These are phyloP conservation scores for Acanthamoeba castellanii DNA, from an alignment of 208 protist genomes.

Conservation along the genomic window DNA sequence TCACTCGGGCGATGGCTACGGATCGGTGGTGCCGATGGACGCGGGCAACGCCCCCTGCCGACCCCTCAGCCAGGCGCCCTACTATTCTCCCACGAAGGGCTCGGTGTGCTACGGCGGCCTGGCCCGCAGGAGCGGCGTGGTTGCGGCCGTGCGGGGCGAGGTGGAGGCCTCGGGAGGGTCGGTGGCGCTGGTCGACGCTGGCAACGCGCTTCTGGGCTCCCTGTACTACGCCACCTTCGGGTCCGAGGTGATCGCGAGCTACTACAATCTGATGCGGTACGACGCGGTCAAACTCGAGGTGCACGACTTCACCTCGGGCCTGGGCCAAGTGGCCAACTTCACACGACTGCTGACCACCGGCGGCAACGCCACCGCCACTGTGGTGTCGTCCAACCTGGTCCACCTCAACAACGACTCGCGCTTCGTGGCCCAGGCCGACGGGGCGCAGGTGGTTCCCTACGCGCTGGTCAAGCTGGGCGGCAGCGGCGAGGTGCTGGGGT, in stretches of 20 bases:
- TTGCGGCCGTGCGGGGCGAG: neutral
- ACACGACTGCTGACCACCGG: neutral
- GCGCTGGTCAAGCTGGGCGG: neutral
- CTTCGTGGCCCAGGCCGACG: neutral
- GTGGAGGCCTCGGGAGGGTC: neutral
- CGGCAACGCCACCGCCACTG: neutral
- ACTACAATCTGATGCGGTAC: slow-evolving; percentile 22
- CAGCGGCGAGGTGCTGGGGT: too few species aligned
- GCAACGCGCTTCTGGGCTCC: neutral
- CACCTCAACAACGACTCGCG: slow-evolving; percentile 31
- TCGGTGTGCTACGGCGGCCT: neutral
- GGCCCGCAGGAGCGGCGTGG: neutral
- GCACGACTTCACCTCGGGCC: neutral
- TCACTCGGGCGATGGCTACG: slow-evolving; percentile 4
- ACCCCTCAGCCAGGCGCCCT: neutral
- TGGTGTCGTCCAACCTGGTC: slow-evolving; percentile 25
- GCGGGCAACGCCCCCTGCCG: neutral
- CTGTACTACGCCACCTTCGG: slow-evolving; percentile 24
- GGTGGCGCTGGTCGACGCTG: slow-evolving; percentile 32
- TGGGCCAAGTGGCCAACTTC: neutral
- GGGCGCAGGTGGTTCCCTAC: neutral
- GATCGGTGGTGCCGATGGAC: neutral
- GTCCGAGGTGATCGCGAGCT: slow-evolving; percentile 21
- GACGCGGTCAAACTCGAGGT: slow-evolving; percentile 46
- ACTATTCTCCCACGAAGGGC: neutral